Conservation (phyloP, 2,329 filamentous ascomycete species). For the Setomelanomma holmii region DNA sequence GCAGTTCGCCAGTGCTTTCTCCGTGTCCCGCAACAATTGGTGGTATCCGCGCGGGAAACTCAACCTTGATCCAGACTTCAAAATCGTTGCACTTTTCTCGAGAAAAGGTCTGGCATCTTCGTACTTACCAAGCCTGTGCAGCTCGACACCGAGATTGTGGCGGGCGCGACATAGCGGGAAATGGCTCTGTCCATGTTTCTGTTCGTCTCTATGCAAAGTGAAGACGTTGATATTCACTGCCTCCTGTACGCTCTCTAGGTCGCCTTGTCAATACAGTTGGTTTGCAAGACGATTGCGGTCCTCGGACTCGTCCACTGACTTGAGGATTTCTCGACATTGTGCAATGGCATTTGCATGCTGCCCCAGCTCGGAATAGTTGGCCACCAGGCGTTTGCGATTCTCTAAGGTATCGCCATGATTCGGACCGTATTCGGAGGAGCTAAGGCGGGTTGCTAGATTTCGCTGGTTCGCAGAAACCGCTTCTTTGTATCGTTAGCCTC, state of each 20-base stretch:
- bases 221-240: background rate
- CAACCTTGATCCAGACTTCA: background rate
- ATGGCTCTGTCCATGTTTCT: background rate
- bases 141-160: background rate
- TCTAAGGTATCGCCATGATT: background rate
- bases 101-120: background rate
- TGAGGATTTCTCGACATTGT: background rate
- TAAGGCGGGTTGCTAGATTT: background rate
- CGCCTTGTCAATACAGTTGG: background rate
- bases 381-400: background rate
- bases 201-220: background rate
- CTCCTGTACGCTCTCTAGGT: background rate
- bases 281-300: background rate
- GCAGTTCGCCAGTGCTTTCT: background rate
- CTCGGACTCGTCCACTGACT: background rate
- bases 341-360: background rate
- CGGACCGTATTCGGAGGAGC: background rate
- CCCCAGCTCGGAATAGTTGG: background rate
- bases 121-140: background rate
- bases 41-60: background rate
- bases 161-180: background rate
- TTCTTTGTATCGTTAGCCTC: background rate
- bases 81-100: background rate
- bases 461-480: background rate
- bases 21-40: background rate